phyloP scores from a whole-genome alignment of 1,284 basidiomycete genomes.

The Wolfiporia cocos region DNA sequence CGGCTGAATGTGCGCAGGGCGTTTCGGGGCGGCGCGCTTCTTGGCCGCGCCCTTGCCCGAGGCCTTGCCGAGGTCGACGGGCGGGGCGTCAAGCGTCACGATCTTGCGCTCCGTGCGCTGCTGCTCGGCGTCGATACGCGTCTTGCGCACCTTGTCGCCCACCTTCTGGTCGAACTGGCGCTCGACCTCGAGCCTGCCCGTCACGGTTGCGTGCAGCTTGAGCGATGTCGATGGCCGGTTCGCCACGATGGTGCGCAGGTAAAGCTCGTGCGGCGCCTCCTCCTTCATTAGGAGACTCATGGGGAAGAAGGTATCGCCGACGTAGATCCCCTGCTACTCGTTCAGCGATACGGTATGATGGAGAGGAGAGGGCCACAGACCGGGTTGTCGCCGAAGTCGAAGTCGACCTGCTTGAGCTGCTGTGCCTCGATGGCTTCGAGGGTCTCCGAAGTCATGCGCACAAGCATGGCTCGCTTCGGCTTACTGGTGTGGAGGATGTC shows the following conservation, averaged over 20 bases:
- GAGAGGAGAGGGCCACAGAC: conserved; percentile 31
- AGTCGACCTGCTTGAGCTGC: conserved; percentile 43
- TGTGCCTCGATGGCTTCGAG: conserved; percentile 55
- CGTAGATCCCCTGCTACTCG: conserved; percentile 49
- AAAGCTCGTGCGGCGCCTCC: conserved; percentile 58
- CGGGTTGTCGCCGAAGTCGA: conserved; percentile 53
- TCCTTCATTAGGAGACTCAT: conserved; percentile 49
- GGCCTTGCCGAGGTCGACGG: conserved; percentile 13
- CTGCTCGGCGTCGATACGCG: conserved; percentile 48
- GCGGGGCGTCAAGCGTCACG: conserved; percentile 41
- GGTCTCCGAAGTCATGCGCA: conserved; percentile 64
- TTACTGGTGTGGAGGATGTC: conserved; percentile 49
- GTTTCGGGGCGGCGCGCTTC: too few species aligned
- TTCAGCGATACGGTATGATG: not conserved
- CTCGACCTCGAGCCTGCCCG: conserved; percentile 60
- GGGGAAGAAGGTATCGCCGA: conserved; percentile 57
- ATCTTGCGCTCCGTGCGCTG: conserved; percentile 47
- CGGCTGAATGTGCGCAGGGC: too few species aligned
- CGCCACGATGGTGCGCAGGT: conserved; percentile 52
- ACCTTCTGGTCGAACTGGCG: conserved; percentile 48
- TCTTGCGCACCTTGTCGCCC: conserved; percentile 48
- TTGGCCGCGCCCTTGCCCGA: too few species aligned
- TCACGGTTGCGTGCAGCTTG: conserved; percentile 65
- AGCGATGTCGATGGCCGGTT: conserved; percentile 54
- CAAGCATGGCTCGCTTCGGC: conserved; percentile 65